phyloP scores from a whole-genome alignment of 371 early-diverging fungal species.

The Mortierella sp. region DNA sequence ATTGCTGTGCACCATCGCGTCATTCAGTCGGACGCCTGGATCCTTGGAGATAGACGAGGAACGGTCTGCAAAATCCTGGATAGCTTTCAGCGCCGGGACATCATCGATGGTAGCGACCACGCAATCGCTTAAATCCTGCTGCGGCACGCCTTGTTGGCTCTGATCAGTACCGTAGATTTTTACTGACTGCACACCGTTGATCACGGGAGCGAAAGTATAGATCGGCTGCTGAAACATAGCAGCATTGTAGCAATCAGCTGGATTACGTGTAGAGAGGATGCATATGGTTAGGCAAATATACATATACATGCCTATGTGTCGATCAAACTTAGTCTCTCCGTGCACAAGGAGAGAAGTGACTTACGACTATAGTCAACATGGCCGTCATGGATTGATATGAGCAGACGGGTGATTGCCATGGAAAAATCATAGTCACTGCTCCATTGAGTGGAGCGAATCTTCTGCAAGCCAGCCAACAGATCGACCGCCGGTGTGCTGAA shows the following conservation, averaged over 20 bases:
- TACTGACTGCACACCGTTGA: conserved; percentile 27
- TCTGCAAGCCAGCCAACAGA: conserved; percentile 15
- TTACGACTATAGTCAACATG: conserved; percentile 35
- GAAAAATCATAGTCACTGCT: conserved; percentile 41
- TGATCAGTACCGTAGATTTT: conserved; percentile 28
- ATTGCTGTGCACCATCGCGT: conserved; percentile 27
- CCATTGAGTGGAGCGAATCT: conserved; percentile 36
- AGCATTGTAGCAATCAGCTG: conserved; percentile 19
- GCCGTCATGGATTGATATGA: conserved; percentile 35
- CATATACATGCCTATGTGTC: too few species aligned
- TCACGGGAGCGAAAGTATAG: conserved; percentile 28
- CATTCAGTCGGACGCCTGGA: conserved; percentile 40
- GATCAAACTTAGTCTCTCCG: too few species aligned
- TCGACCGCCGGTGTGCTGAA: conserved; percentile 27
- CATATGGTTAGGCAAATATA: too few species aligned
- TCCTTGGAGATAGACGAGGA: conserved; percentile 29
- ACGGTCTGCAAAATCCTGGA: conserved; percentile 37
- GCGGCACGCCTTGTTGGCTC: conserved; percentile 12
- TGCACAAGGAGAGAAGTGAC: neutral
- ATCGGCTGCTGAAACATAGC: conserved; percentile 9
- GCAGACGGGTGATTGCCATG: conserved; percentile 24
- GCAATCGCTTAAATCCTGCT: conserved; percentile 17
- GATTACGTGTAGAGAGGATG: neutral
- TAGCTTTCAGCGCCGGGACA: conserved; percentile 40
- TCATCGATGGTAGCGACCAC: conserved; percentile 40